Evolutionary conservation across 192 early-diverging fungal genomes (phyloP).

Genomic region (Podila clonocystis): DNA sequence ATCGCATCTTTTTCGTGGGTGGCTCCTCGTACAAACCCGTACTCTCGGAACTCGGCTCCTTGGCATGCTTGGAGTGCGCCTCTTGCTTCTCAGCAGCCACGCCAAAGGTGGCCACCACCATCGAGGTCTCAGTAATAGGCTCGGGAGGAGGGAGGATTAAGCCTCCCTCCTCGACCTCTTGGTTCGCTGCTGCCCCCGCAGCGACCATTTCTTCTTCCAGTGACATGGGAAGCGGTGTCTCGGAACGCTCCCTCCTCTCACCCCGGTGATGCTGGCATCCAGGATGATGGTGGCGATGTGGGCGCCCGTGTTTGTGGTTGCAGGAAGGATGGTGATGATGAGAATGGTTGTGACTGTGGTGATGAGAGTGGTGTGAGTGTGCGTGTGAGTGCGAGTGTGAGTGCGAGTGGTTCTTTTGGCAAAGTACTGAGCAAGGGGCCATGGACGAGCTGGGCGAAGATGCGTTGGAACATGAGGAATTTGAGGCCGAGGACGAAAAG

Average conservation of each 20-base stretch:
- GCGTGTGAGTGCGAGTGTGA: slow-evolving; percentile 12
- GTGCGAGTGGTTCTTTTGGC: slow-evolving; percentile 12
- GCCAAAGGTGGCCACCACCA: slow-evolving; percentile 36
- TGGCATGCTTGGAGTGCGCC: neutral
- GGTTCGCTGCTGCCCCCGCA: neutral
- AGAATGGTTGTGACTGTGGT: slow-evolving; percentile 2
- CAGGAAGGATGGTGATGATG: slow-evolving; percentile 30
- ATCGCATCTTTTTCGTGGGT: slow-evolving; percentile 37
- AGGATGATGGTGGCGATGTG: slow-evolving; percentile 12
- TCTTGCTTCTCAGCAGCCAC: slow-evolving; percentile 13
- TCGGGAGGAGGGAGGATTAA: slow-evolving; percentile 3
- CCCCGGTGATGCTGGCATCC: neutral
- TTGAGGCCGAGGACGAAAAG: slow-evolving; percentile 13
- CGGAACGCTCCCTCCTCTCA: neutral
- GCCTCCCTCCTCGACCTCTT: neutral
- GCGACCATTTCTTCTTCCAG: neutral
- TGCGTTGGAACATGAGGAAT: slow-evolving; percentile 32
- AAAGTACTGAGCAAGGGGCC: slow-evolving; percentile 19
- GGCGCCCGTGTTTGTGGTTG: neutral
- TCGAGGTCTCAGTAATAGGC: neutral
- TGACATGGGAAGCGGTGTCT: neutral
- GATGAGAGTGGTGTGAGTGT: slow-evolving; percentile 6
- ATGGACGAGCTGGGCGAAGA: slow-evolving; percentile 37
- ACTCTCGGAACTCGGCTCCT: neutral
- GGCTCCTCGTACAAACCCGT: slow-evolving; percentile 25